Base-by-base conservation (phyloP, 148 eudicot genomes). In the Rhododendron vialii region DNA sequence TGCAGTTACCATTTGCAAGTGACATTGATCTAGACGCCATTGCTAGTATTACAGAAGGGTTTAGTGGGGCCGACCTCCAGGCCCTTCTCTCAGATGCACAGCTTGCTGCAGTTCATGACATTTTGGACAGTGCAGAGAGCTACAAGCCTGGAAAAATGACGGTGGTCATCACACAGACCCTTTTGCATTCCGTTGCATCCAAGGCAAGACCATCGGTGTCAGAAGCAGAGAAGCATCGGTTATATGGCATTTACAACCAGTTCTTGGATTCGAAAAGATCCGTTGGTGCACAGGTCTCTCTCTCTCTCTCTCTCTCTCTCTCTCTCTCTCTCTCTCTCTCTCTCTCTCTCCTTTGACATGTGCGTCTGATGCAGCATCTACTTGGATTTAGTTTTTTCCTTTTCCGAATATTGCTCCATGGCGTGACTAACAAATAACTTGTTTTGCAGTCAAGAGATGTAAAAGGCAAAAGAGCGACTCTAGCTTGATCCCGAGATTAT, bases 21-120 rank as follows among this genome's bases (percentile, higher is more conserved):
- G 95, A 95, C 55, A 91, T 92, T 86, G 95, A 95, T 82, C 90
- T 94, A 88, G 93, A 89, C 7, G 85, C 88, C 24, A 85, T 94
- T 87, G 95, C 99, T 87, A 61, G n/a, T 71, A 89, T 91, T 89
- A 94, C 98, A 35, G 96, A 94, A 84, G 99, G 98, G 84, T 95
- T 95, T 85, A 97, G 99, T 86, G 99, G 99, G 80, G 99, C 99
- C 36, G 99, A 97, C 92, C 99, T 97, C 63, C 98, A 95, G 92
- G 99, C 99, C 36, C 98, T 95, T 87, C 93, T 97, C 78, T 97
- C 98, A 30, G 99, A 97, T 86, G 92, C 98, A 87, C 98, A 97
- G 91, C 91, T 95, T 89, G 99, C 95, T 80, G 98, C 98, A 57
- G 95, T 96, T 89, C 98, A 97, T 61, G 91, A 95, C 87, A 87